Percentiles rank a stretch among this genome's conserved stretches.
These are phyloP conservation scores for Cladophialophora chaetospira DNA, from an alignment of 2,329 filamentous ascomycete species.

Conservation along the genomic window DNA sequence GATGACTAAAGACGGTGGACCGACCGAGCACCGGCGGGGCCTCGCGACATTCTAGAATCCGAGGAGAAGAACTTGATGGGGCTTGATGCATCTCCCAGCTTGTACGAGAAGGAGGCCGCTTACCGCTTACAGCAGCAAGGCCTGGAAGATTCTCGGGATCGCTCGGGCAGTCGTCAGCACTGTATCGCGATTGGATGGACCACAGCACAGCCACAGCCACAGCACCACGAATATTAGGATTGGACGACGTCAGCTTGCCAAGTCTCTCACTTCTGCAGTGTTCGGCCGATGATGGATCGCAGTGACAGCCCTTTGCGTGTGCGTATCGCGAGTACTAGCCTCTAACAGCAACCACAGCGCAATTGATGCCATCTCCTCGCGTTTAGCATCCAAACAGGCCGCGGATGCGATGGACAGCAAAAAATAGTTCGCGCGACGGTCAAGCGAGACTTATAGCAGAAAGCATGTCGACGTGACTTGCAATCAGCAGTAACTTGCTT, in stretches of 20 bases:
- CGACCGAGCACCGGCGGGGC: constrained; percentile 1
- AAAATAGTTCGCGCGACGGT: too few species aligned
- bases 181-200: constrained; percentile 3
- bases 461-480: too few species aligned
- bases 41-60: constrained; percentile 8
- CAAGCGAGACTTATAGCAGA: too few species aligned
- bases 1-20: constrained; percentile 11
- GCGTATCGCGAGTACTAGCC: background rate
- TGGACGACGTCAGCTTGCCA: constrained; percentile 8
- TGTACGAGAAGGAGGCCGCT: constrained; percentile 1
- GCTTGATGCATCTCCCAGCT: background rate
- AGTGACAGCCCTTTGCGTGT: background rate
- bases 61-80: constrained; percentile 2
- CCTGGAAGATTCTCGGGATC: constrained; percentile 18
- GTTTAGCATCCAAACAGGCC: background rate
- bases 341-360: background rate
- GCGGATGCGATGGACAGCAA: background rate
- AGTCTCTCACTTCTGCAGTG: constrained; percentile 4
- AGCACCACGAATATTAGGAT: background rate
- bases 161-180: constrained; percentile 10
- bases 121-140: constrained; percentile 12
- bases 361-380: background rate
- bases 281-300: constrained; percentile 3
- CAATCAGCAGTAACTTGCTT: constrained; percentile 2
- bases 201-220: constrained; percentile 16